Evolutionary conservation across 345 rosid genomes (phyloP).

Genomic region (Turritis glabra): DNA sequence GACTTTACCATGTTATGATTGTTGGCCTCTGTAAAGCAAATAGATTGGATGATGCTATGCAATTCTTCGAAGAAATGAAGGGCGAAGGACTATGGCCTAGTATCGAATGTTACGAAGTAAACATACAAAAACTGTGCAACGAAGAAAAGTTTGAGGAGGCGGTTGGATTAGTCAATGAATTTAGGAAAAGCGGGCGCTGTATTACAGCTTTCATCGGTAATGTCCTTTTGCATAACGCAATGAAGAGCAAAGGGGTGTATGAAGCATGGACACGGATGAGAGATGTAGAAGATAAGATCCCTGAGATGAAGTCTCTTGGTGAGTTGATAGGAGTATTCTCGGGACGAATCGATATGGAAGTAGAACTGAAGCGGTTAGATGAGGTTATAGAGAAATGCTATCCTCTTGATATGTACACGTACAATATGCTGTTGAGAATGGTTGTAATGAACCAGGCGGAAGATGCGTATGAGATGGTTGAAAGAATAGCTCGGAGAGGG

Average conservation of each 20-base stretch:
- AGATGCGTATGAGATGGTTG: slow-evolving; percentile 48
- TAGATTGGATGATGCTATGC: slow-evolving; percentile 51
- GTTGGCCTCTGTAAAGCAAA: slow-evolving; percentile 59
- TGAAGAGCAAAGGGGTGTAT: slow-evolving; percentile 48
- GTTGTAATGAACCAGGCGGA: slow-evolving; percentile 43
- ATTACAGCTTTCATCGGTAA: slow-evolving; percentile 78
- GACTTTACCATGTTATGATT: slow-evolving; percentile 51
- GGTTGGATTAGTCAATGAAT: slow-evolving; percentile 51
- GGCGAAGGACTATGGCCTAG: slow-evolving; percentile 48
- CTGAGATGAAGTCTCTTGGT: slow-evolving; percentile 52
- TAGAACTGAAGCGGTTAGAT: slow-evolving; percentile 48
- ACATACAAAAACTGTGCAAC: slow-evolving; percentile 50
- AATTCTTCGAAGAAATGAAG: slow-evolving; percentile 52
- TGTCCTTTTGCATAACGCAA: slow-evolving; percentile 58
- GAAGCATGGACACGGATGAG: slow-evolving; percentile 58
- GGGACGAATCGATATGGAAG: slow-evolving; percentile 38
- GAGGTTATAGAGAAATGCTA: slow-evolving; percentile 63
- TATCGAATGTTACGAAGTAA: slow-evolving; percentile 56
- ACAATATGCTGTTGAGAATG: slow-evolving; percentile 61
- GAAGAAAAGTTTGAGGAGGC: slow-evolving; percentile 44
- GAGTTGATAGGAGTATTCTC: slow-evolving; percentile 67
- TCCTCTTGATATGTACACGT: slow-evolving; percentile 55
- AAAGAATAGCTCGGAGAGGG: slow-evolving; percentile 55
- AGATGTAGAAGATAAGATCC: slow-evolving; percentile 42
- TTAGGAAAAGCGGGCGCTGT: slow-evolving; percentile 49